Base-by-base conservation (phyloP, 306 rosid species). In the Arachis stenosperma region DNA sequence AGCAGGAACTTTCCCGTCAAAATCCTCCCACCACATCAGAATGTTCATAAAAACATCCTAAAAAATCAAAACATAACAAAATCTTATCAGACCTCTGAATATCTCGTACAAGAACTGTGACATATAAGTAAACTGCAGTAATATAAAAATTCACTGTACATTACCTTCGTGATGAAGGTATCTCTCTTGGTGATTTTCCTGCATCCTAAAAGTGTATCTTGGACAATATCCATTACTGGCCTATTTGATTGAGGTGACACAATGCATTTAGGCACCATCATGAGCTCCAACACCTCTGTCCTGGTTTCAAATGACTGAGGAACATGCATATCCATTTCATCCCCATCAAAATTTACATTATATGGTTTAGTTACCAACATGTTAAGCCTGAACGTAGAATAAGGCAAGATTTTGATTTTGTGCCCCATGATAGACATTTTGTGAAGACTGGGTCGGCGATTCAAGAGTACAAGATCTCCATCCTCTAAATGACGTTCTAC, bases 351-450 rank as follows among this genome's bases (percentile, higher is more conserved):
- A 85, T 94, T 97, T 76, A 97, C 98, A 83, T 94, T 94, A 72
- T 94, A 94, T 6, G 98, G 97, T n/a, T 97, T 86, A 2, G 98
- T 94, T 30, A 94, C 98, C 1, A 96, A 94, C 79, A 94, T 76
- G 81, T 94, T 94, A 40, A 94, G 83, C 37, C 98, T 88, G 69
- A 94, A 94, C 10, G 98, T 94, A 61, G 97, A 94, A 75, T 94
- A 94, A 4, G 98, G 98, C 97, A 94, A 91, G 83, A 94, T 94
- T 90, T 91, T 94, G 84, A 94, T 94, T 81, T 96, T 84, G 73
- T 94, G 98, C 64, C 98, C 98, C 98, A 94, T 94, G 79, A 94
- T 91, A 85, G 98, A 94, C 98, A 94, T 94, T 84, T 94, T 94
- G 80, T 94, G 98, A 44, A 94, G 98, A 88, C 98, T 94, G 13